A percentile compares a stretch with the other conserved stretches of the same genome.
Conservation (phyloP, 495 filamentous ascomycete species). For the Penicillium waksmanii region DNA sequence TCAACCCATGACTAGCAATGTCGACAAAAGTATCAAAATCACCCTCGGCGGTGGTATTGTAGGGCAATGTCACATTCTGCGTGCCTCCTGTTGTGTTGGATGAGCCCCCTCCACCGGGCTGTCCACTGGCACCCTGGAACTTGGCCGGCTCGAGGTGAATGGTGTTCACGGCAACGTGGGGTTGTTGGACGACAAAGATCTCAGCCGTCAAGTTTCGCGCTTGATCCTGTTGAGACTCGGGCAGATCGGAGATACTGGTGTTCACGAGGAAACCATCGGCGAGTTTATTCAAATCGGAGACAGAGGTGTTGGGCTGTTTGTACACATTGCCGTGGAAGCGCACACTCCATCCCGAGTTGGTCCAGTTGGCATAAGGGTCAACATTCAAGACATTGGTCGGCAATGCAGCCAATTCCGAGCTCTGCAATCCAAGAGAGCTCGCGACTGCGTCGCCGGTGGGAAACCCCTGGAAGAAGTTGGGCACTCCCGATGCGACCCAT, state of each 20-base stretch:
- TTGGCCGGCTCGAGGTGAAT: constrained; percentile 62
- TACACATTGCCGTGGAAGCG: constrained; percentile 79
- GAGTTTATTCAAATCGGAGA: constrained; percentile 63
- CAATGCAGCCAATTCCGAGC: constrained; percentile 56
- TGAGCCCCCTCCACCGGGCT: constrained; percentile 55
- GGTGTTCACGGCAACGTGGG: constrained; percentile 57
- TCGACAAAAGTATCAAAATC: constrained; percentile 72
- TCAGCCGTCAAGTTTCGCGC: constrained; percentile 73
- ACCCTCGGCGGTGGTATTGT: constrained; percentile 62
- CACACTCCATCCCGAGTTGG: constrained; percentile 73
- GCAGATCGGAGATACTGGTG: constrained; percentile 60
- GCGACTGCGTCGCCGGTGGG: constrained; percentile 62
- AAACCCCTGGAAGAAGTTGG: constrained; percentile 68
- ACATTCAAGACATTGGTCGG: constrained; percentile 76
- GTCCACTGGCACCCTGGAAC: constrained; percentile 49
- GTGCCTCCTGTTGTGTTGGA: constrained; percentile 57
- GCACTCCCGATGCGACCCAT: constrained; percentile 65
- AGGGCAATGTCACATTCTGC: constrained; percentile 59
- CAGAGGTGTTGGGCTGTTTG: constrained; percentile 70
- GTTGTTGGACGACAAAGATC: constrained; percentile 74
- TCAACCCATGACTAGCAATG: constrained; percentile 52
- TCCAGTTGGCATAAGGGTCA: constrained; percentile 80
- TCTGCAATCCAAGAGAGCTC: constrained; percentile 61
- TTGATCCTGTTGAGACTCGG: constrained; percentile 60
- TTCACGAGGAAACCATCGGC: constrained; percentile 72